Conservation (phyloP, 1,139 yeast genomes). For the Candida glucosophila region DNA sequence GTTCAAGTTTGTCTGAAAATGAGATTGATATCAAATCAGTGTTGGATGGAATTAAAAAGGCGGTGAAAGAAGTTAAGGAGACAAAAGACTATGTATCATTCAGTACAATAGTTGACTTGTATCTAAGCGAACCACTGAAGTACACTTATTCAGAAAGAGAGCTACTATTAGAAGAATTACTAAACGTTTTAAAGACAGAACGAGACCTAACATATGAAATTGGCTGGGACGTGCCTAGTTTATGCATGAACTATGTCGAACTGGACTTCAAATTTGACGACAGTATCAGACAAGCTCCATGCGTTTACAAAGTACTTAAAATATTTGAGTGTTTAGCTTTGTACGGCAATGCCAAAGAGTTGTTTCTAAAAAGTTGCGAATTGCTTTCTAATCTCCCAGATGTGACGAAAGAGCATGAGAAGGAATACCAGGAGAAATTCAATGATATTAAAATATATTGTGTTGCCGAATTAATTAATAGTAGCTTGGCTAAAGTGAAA, state of each 20-base stretch:
- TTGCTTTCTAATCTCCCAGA: constrained; percentile 27
- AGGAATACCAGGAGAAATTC: constrained; percentile 17
- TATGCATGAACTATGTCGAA: constrained; percentile 40
- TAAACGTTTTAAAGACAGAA: constrained; percentile 20
- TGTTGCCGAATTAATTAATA: constrained; percentile 50
- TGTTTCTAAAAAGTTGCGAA: constrained; percentile 64
- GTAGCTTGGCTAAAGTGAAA: constrained; percentile 43
- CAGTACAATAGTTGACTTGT: constrained; percentile 60
- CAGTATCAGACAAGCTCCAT: constrained; percentile 24
- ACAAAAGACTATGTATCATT: constrained; percentile 61
- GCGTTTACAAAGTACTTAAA: constrained; percentile 30
- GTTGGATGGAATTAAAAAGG: constrained; percentile 19
- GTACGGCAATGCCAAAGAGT: constrained; percentile 72
- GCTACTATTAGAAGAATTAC: constrained; percentile 33
- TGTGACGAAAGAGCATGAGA: constrained; percentile 7
- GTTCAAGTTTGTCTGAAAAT: constrained; percentile 9
- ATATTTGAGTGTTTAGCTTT: constrained; percentile 52
- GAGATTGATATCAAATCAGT: constrained; percentile 17
- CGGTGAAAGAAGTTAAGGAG: constrained; percentile 31
- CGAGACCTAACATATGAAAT: constrained; percentile 51
- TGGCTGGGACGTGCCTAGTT: constrained; percentile 82
- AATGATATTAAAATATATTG: constrained; percentile 55
- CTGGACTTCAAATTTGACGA: constrained; percentile 10
- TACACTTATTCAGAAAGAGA: constrained; percentile 44
- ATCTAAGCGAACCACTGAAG: constrained; percentile 38